phyloP scores from a whole-genome alignment of 148 eudicot genomes.

The Persicaria tinctoria region DNA sequence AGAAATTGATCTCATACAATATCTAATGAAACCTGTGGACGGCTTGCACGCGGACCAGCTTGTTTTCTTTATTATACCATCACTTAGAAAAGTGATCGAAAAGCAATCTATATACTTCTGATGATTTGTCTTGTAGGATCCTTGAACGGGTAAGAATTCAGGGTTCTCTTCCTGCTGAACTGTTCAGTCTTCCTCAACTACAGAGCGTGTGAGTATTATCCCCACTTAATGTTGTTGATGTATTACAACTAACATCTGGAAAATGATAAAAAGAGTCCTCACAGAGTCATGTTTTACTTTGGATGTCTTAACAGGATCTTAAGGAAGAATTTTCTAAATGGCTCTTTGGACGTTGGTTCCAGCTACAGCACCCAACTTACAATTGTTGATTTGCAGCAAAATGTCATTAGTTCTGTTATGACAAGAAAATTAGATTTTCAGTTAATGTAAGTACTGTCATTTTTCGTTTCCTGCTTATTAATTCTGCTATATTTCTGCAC shows the following conservation, averaged over 20 bases:
- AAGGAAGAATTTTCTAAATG: constrained; percentile 47
- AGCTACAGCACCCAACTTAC: constrained; percentile 42
- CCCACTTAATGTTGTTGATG: constrained; percentile 1
- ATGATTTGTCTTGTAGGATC: constrained; percentile 23
- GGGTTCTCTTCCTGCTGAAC: constrained; percentile 36
- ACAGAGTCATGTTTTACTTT: not conserved
- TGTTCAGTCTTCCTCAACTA: constrained; percentile 53
- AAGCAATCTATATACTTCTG: not conserved
- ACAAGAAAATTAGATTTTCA: constrained; percentile 14
- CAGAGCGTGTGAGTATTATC: constrained; percentile 49
- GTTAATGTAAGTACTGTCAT: constrained; percentile 7
- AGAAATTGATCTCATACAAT: not conserved
- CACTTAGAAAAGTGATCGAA: not conserved
- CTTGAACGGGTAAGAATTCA: constrained; percentile 39
- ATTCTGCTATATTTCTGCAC: no score
- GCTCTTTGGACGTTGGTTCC: constrained; percentile 43
- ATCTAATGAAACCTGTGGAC: not conserved
- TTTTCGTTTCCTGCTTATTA: not conserved
- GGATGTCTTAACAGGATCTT: constrained; percentile 25
- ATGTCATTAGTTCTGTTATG: constrained; percentile 31
- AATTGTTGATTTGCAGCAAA: constrained; percentile 51
- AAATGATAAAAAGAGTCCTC: not conserved
- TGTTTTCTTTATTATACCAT: not conserved
- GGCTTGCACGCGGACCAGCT: not conserved
- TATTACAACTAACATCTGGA: not conserved